A percentile compares a stretch with the other conserved stretches of the same genome.
phyloP scores from a whole-genome alignment of 805 yeast genomes.

The Yamadazyma olivae region DNA sequence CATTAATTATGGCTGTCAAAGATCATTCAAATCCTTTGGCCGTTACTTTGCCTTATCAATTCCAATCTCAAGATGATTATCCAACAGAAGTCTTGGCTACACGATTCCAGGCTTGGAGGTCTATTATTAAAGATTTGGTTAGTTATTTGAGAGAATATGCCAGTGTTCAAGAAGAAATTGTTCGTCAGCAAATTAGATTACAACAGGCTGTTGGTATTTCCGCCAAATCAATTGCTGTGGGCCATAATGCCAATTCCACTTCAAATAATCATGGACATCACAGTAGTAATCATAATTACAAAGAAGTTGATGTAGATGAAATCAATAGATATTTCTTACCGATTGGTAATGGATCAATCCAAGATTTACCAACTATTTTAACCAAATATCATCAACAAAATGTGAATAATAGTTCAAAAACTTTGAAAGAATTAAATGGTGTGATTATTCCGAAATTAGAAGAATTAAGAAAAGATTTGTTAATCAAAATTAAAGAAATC shows the following conservation, averaged over 20 bases:
- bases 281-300: constrained; percentile 4
- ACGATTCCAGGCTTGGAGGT: constrained; percentile 85
- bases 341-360: constrained; percentile 68
- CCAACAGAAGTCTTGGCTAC: constrained; percentile 88
- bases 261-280: constrained; percentile 10
- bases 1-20: constrained; percentile 4
- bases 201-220: constrained; percentile 64
- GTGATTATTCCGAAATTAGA: constrained; percentile 54
- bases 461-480: constrained; percentile 64
- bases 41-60: constrained; percentile 37
- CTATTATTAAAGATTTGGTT: constrained; percentile 69
- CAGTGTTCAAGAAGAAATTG: constrained; percentile 82
- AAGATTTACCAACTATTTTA: constrained; percentile 73
- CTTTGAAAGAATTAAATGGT: constrained; percentile 48
- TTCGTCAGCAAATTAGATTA: constrained; percentile 75
- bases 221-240: constrained; percentile 13
- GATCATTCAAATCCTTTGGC: constrained; percentile 34
- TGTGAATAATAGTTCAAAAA: constrained; percentile 32
- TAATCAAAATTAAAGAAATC: constrained; percentile 84
- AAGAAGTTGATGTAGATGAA: constrained; percentile 28
- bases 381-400: constrained; percentile 46
- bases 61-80: constrained; percentile 29
- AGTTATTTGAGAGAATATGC: constrained; percentile 77
- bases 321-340: constrained; percentile 63
- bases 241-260: constrained; percentile 4